Evolutionary conservation across 768 basidiomycete genomes (phyloP).

Genomic region (Auricularia sp.): DNA sequence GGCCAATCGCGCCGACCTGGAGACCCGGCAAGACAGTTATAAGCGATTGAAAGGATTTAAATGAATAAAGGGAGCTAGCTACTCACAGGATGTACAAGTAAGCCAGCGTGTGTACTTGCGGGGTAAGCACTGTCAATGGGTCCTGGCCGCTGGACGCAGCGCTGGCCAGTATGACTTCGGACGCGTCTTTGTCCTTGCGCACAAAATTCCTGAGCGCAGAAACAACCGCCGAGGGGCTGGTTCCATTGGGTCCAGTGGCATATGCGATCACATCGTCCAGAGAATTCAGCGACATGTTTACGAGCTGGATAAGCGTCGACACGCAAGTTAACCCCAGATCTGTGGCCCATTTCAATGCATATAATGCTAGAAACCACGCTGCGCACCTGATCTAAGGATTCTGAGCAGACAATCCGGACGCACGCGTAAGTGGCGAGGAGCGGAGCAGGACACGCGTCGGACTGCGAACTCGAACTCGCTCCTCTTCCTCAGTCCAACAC

Average conservation of each 20-base stretch:
- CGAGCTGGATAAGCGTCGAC: not conserved
- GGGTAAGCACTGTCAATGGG: conserved; percentile 51
- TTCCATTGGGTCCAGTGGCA: conserved; percentile 1
- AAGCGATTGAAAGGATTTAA: not conserved
- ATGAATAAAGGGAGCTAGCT: conserved; percentile 6
- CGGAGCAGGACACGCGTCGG: not conserved
- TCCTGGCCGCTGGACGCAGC: conserved; percentile 52
- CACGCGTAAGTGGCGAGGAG: not conserved
- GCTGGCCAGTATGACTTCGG: conserved; percentile 47
- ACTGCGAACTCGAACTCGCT: not conserved
- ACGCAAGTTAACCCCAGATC: too few relatives aligned
- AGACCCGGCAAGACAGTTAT: not conserved
- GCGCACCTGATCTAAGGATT: not conserved
- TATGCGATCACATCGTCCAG: conserved; percentile 6
- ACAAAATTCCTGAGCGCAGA: conserved; percentile 12
- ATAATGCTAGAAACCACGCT: not conserved
- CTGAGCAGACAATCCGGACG: not conserved
- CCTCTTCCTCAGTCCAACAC: not conserved
- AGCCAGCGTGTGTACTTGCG: conserved; percentile 49
- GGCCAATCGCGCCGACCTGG: conserved; percentile 52
- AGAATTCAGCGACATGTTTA: not conserved
- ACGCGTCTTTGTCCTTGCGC: conserved; percentile 35
- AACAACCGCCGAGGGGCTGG: conserved; percentile 4
- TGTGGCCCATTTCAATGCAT: not conserved
- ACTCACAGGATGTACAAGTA: conserved; percentile 65